Conservation (phyloP, 208 protist species). For the Paratrypanosoma confusum region DNA sequence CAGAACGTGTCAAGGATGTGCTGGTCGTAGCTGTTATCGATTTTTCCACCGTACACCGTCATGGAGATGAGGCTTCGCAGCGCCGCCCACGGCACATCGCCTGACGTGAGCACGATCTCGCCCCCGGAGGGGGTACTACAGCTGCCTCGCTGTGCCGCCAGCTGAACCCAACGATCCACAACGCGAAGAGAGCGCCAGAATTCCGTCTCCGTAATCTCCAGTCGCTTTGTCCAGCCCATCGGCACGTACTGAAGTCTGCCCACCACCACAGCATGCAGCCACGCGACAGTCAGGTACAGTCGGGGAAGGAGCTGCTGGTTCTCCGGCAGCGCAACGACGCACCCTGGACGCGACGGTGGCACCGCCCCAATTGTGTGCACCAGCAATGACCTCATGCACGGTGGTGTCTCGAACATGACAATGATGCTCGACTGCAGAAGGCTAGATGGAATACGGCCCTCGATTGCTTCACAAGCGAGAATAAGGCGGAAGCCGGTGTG, state of each 20-base stretch:
- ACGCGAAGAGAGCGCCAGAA: constrained; percentile 86
- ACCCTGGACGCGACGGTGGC: neutral
- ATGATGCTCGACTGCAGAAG: constrained; percentile 68
- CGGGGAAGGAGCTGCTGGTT: constrained; percentile 48
- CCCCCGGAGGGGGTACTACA: constrained; percentile 20
- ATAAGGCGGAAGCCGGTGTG: constrained; percentile 93
- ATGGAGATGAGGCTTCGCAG: constrained; percentile 85
- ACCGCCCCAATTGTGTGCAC: constrained; percentile 72
- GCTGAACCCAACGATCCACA: constrained; percentile 86
- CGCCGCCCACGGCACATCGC: constrained; percentile 91
- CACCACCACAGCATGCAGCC: constrained; percentile 95
- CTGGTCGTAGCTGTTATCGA: constrained; percentile 97
- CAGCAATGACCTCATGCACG: constrained; percentile 92
- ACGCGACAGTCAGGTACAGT: constrained; percentile 95
- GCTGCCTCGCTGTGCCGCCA: neutral
- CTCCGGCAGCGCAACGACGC: neutral
- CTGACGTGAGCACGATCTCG: constrained; percentile 17
- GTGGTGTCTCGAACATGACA: constrained; percentile 93
- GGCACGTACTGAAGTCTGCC: constrained; percentile 95
- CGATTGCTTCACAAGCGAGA: constrained; percentile 87
- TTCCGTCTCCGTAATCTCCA: constrained; percentile 98
- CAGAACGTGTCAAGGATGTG: constrained; percentile 90
- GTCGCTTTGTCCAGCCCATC: constrained; percentile 96
- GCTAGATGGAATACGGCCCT: constrained; percentile 30
- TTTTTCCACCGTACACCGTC: constrained; percentile 94